A percentile compares a stretch with the other conserved stretches of the same genome.
Evolutionary conservation across 179 eudicot genomes (phyloP).

Genomic region (Heliamphora pulchella): DNA sequence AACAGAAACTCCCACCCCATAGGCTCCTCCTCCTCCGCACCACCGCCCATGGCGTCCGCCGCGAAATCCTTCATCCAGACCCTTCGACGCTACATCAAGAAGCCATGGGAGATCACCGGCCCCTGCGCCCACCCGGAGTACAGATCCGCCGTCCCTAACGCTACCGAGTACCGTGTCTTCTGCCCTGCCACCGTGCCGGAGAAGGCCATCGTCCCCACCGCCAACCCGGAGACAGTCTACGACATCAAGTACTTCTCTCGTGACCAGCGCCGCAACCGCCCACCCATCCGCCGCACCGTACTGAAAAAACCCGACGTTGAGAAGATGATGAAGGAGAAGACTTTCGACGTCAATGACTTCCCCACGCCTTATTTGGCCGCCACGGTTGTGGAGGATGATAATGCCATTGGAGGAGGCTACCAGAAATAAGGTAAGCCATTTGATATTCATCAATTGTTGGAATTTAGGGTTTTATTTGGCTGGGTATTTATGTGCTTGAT

Average conservation of each 20-base stretch:
- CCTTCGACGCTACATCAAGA: slow-evolving; percentile 52
- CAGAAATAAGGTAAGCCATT: slow-evolving; percentile 26
- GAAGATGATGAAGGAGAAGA: slow-evolving; percentile 57
- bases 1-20: background rate
- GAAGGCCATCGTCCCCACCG: slow-evolving; percentile 31
- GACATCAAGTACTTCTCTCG: slow-evolving; percentile 36
- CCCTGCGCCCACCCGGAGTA: slow-evolving; percentile 70
- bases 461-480: background rate
- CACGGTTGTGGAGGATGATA: slow-evolving; percentile 49
- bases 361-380: slow-evolving; percentile 49
- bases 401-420: slow-evolving; percentile 71
- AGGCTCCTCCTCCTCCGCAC: background rate
- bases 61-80: slow-evolving; percentile 45
- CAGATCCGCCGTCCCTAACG: slow-evolving; percentile 49
- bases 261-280: slow-evolving; percentile 84
- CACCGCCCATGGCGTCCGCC: slow-evolving; percentile 26
- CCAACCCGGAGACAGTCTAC: slow-evolving; percentile 16
- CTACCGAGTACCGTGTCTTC: slow-evolving; percentile 63
- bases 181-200: slow-evolving; percentile 66
- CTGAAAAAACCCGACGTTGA: slow-evolving; percentile 62
- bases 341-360: slow-evolving; percentile 44
- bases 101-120: slow-evolving; percentile 82
- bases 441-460: background rate
- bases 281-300: slow-evolving; percentile 56
- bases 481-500: background rate